Base-by-base conservation (phyloP, 1,139 yeast genomes). In the Yamadazyma diospyri region DNA sequence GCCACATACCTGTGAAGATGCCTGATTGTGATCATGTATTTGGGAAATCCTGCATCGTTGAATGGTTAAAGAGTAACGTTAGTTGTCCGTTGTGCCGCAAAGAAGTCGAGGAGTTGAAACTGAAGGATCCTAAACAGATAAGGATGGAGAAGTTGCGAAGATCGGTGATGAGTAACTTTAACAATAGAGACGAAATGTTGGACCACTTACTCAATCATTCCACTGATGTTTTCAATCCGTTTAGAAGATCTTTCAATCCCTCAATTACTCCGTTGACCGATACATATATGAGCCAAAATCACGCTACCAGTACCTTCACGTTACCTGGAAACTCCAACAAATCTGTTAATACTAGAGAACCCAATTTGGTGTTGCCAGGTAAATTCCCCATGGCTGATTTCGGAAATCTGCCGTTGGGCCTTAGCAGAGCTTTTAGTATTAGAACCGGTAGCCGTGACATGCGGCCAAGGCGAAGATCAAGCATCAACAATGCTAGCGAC, bases 31-130 rank as follows among this genome's bases (percentile, higher is more conserved):
- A 57, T 10, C 74, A 68, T 43, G 45, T 65, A 0, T 68, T 68
- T 42, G 74, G 74, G 6, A 56, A 58, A 38, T 47, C 62, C 7
- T 68, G 74, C 44, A 63, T 68, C 17, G 50, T 64, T 4, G 72
- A 66, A 38, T 68, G 74, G 74, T 48, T 68, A 23, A 58, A 59
- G 39, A 48, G 50, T 25, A 60, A 64, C 42, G 69, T 62, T 5
- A 64, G 67, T 41, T 68, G 74, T 46, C 74, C 74, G 7, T 51
- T 68, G 29, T 68, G 74, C 37, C 51, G 74, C n/a, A 58, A 61
- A 40, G 71, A 67, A 42, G 72, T 68, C 14, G 66, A 61, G 35
- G 53, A 55, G 13, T 47, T 45, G 6, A 48, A 45, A 27, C 55
- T 47, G 30, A 45, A 54, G 27, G 55, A 53, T 35, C 54, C 61